Evolutionary conservation across 2,329 filamentous ascomycete genomes (phyloP), one percentile per base, ranked within the genome.

Genomic region (Colletotrichum siamense): DNA sequence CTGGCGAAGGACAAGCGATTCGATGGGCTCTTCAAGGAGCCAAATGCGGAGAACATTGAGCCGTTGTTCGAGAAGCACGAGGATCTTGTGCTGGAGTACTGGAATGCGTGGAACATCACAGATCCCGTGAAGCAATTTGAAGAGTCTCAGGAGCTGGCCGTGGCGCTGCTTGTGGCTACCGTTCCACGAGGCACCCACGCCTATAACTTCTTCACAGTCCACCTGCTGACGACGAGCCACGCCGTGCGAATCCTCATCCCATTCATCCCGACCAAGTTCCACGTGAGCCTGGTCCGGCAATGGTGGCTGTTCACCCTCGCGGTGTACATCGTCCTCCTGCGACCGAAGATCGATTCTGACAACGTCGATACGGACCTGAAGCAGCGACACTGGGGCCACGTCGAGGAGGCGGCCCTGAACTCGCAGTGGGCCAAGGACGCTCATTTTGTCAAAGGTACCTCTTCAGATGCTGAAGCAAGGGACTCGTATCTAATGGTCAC

Each of bases 291-390:
- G 6, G 89, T 99, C 10, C 89, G 94, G 52, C 93, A 98, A 83
- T 99, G 97, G 96, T 98, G 95, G 95, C 86, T 99, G 7, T 90
- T 98, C 57, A 92, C 94, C 1, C 84, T 98, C 57, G 91, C 92
- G 0, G 91, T 96, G 13, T 99, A 97, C 82, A 91, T 98, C 69
- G 87, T 92, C 3, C 93, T 95, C 81, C 86, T 94, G 30, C 90
- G 96, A 24, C 97, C 96, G 1, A 86, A 89, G 74, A 92, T 98
- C 73, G 90, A 94, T 71, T 86, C 91, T n/a, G 90, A 93, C 73
- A 88, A 90, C 32, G 89, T 97, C 73, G 87, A 89, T 7, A 88
- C 89, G 57, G 91, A 95, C 61, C 80, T 92, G n/a, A 89, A 91
- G 52, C 91, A 88, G 2, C 92, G 92, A 80, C 89, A 91, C 66